Percentiles rank a stretch among this genome's conserved stretches.
These are phyloP conservation scores for Mucor mucedo DNA, from an alignment of 371 early-diverging fungal genomes.

Conservation along the genomic window DNA sequence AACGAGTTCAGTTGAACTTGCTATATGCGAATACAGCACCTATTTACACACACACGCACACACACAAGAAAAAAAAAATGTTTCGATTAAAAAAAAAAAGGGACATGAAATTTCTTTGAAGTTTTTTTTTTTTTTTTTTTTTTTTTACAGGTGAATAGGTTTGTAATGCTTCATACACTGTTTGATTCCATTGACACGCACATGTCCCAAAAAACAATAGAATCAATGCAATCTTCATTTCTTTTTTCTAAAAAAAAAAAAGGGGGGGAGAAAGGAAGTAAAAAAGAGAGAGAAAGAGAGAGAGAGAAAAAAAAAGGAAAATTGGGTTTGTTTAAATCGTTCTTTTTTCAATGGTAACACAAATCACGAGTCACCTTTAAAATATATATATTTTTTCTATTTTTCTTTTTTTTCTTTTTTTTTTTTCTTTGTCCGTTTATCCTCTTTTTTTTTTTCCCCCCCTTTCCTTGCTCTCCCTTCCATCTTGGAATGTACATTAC, in stretches of 20 bases:
- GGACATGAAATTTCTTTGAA: background rate
- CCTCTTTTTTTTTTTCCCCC: slow-evolving; percentile 3
- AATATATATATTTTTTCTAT: background rate
- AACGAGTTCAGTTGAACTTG: background rate
- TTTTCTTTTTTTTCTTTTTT: slow-evolving; percentile 9
- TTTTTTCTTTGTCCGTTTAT: slow-evolving; percentile 20
- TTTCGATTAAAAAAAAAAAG: no score
- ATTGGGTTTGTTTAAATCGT: background rate
- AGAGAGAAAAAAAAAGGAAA: slow-evolving; percentile 6
- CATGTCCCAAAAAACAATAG: background rate
- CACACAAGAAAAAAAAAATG: background rate
- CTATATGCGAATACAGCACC: background rate
- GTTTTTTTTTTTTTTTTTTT: background rate
- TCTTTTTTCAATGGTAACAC: slow-evolving; percentile 4
- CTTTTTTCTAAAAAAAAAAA: background rate
- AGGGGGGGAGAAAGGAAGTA: slow-evolving; percentile 2
- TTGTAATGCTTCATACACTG: slow-evolving; percentile 5
- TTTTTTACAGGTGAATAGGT: background rate
- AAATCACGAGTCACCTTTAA: slow-evolving; percentile 14
- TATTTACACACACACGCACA: background rate
- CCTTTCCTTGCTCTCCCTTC: background rate
- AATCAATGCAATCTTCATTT: background rate
- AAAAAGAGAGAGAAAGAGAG: background rate
- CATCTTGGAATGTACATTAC: background rate
- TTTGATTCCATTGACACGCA: background rate